Conservation (phyloP, 768 basidiomycete genomes). For the Tricholoma flavovirens region DNA sequence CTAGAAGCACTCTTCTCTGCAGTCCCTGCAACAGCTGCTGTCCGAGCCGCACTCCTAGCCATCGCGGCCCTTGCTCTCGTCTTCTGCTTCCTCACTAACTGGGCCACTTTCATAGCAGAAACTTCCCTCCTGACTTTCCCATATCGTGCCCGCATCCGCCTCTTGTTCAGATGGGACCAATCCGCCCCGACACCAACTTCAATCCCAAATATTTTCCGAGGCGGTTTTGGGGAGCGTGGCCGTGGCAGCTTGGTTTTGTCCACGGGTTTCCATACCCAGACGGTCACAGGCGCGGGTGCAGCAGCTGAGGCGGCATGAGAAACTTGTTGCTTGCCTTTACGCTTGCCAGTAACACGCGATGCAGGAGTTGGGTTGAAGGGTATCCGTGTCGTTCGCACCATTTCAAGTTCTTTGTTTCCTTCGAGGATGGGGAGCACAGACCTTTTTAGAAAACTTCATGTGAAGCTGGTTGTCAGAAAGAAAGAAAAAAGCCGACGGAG, state of each 20-base stretch:
- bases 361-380: slow-evolving; percentile 17
- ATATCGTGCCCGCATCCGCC: slow-evolving; percentile 42
- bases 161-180: slow-evolving; percentile 50
- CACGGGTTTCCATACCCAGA: slow-evolving; percentile 37
- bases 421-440: slow-evolving; percentile 44
- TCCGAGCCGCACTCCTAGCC: neutral
- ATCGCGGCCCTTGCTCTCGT: neutral
- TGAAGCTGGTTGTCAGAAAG: slow-evolving; percentile 15
- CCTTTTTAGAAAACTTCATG: slow-evolving; percentile 45
- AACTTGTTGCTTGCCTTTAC: slow-evolving; percentile 14
- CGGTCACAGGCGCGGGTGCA: slow-evolving; percentile 21
- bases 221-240: neutral
- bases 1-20: neutral
- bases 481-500: neutral
- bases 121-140: slow-evolving; percentile 41
- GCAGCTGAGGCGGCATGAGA: slow-evolving; percentile 10
- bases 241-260: slow-evolving; percentile 6
- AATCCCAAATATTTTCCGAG: slow-evolving; percentile 20
- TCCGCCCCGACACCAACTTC: slow-evolving; percentile 48
- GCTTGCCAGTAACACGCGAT: slow-evolving; percentile 7
- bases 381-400: slow-evolving; percentile 29
- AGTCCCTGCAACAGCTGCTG: neutral
- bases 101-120: slow-evolving; percentile 26
- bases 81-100: slow-evolving; percentile 16
- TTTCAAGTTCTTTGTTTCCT: slow-evolving; percentile 36